Conservation (phyloP, 2,329 filamentous ascomycete genomes). For the Elsinoe batatas region DNA sequence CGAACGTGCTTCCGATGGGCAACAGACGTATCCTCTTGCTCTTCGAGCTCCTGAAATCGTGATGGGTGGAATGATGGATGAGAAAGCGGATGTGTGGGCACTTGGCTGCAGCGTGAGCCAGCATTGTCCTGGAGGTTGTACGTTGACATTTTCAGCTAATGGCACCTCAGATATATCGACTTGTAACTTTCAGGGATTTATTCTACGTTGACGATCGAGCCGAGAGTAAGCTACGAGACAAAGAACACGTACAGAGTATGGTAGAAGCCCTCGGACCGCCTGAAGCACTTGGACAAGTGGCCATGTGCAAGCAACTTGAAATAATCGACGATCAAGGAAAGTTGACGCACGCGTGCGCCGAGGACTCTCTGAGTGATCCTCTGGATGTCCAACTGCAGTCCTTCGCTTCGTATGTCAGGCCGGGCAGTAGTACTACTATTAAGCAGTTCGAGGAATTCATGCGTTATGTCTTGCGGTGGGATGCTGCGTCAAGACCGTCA, state of each 20-base stretch:
- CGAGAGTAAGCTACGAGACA: neutral
- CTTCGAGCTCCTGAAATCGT: neutral
- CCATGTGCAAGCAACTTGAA: neutral
- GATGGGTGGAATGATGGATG: neutral
- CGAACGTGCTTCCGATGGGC: neutral
- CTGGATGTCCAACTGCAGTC: neutral
- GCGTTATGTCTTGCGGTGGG: neutral
- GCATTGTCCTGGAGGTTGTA: neutral
- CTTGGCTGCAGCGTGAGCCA: neutral
- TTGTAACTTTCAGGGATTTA: neutral
- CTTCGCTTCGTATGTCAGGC: neutral
- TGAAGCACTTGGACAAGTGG: neutral
- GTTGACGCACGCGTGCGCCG: neutral
- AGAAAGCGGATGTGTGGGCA: constrained; percentile 2
- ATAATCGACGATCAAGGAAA: neutral
- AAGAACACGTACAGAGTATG: constrained; percentile 3
- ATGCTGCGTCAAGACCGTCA: neutral
- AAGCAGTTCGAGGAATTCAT: neutral
- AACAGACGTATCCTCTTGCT: neutral
- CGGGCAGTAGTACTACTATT: neutral
- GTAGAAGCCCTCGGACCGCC: neutral
- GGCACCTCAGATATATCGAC: neutral
- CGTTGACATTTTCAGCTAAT: neutral
- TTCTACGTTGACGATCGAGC: neutral
- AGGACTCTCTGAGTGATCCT: neutral